Evolutionary conservation across 164 flowering plant species (phyloP).

Genomic region (Litsea cubeba): DNA sequence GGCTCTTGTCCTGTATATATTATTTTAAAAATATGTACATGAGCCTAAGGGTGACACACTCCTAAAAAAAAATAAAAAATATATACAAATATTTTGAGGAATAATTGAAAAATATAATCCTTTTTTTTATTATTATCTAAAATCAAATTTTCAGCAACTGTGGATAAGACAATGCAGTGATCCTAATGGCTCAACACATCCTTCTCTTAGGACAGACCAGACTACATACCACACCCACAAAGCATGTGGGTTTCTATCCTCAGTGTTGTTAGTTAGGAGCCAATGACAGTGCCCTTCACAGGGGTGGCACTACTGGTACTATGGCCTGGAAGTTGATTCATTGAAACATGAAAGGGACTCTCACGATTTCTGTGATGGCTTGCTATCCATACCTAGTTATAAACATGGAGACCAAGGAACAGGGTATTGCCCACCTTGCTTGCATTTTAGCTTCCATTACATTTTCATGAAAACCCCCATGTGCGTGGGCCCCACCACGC

Average conservation of each 20-base stretch:
- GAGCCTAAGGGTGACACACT: too few species aligned
- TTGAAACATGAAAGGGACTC: background rate
- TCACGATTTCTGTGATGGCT: background rate
- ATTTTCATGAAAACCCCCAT: background rate
- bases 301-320: background rate
- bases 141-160: background rate
- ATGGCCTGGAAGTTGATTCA: background rate
- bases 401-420: background rate
- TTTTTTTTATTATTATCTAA: background rate
- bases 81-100: background rate
- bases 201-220: background rate
- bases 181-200: background rate
- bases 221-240: background rate
- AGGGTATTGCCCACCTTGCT: background rate
- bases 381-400: background rate
- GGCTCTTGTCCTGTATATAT: too few species aligned
- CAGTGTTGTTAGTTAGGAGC: slow-evolving; percentile 2
- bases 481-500: background rate
- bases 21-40: too few species aligned
- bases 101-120: background rate
- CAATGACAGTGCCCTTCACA: slow-evolving; percentile 9
- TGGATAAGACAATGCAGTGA: background rate
- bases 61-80: too few species aligned
- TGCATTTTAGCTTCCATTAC: background rate
- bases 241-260: slow-evolving; percentile 12